These are phyloP conservation scores for Penicillium sp. DNA, from an alignment of 2,329 filamentous ascomycete genomes.

Conservation along the genomic window DNA sequence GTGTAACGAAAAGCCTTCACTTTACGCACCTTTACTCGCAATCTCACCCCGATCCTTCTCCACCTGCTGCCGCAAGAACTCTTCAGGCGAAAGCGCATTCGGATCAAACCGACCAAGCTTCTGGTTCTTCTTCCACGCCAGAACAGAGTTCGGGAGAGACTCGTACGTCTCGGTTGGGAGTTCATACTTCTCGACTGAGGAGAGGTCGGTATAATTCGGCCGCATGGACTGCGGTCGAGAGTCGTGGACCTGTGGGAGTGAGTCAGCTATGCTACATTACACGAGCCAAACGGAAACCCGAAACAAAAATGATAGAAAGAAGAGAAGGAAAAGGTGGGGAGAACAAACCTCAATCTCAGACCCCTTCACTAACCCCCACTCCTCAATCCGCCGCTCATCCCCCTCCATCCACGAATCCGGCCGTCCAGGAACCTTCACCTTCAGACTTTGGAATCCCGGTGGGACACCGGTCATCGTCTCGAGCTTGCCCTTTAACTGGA, in stretches of 20 bases:
- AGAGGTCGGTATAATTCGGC: slow-evolving; percentile 79
- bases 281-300: no score
- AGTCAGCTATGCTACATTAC: no score
- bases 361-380: slow-evolving; percentile 47
- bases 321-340: neutral
- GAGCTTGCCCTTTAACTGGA: slow-evolving; percentile 81
- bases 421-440: slow-evolving; percentile 66
- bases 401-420: slow-evolving; percentile 67
- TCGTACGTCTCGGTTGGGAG: slow-evolving; percentile 88
- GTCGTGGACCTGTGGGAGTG: slow-evolving; percentile 71
- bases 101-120: slow-evolving; percentile 97
- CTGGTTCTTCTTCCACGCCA: slow-evolving; percentile 94
- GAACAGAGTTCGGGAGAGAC: slow-evolving; percentile 80
- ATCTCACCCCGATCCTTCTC: slow-evolving; percentile 65
- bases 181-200: slow-evolving; percentile 83
- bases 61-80: slow-evolving; percentile 71
- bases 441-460: slow-evolving; percentile 75
- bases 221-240: slow-evolving; percentile 75
- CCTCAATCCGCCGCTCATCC: slow-evolving; percentile 70
- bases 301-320: neutral
- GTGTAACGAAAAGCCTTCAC: slow-evolving; percentile 26
- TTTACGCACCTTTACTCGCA: slow-evolving; percentile 68
- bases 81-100: slow-evolving; percentile 72
- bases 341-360: slow-evolving; percentile 48
- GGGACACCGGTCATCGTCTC: slow-evolving; percentile 93